Conservation (phyloP, 768 basidiomycete species). For the Serendipita sp. region DNA sequence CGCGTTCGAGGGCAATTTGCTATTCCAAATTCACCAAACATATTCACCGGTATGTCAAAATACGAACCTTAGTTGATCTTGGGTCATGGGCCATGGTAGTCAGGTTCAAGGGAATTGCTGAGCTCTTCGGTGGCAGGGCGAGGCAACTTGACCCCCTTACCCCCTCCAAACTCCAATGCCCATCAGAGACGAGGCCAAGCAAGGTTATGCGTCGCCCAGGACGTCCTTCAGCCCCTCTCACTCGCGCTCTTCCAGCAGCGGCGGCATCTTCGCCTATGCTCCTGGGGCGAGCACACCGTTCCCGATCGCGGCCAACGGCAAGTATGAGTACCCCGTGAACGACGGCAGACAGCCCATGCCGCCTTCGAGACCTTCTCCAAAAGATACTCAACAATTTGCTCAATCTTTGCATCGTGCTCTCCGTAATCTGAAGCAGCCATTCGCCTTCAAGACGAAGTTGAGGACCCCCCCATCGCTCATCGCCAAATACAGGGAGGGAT, state of each 20-base stretch:
- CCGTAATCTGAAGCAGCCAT: not conserved
- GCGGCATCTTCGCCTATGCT: not conserved
- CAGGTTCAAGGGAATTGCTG: too few species aligned
- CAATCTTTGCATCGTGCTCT: not conserved
- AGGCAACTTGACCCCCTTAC: too few species aligned
- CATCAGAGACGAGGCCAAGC: too few species aligned
- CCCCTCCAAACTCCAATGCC: too few species aligned
- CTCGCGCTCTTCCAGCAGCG: too few species aligned
- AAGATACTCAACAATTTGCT: not conserved
- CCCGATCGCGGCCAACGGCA: not conserved
- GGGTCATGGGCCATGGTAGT: too few species aligned
- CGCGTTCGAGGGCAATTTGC: conserved; percentile 32
- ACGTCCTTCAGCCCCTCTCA: too few species aligned
- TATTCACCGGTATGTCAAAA: too few species aligned
- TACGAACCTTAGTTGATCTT: too few species aligned
- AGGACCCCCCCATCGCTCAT: not conserved
- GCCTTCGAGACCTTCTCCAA: not conserved
- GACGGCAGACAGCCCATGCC: not conserved
- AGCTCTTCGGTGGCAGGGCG: too few species aligned
- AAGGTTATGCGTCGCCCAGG: too few species aligned
- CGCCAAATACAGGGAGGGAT: not conserved
- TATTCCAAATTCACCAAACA: not conserved
- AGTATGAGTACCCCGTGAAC: not conserved
- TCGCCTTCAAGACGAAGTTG: not conserved
- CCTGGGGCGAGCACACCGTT: not conserved